Evolutionary conservation across 106 monocot genomes (phyloP), one percentile per base, ranked within the genome.

Genomic region (Apostasia shenzhenica): DNA sequence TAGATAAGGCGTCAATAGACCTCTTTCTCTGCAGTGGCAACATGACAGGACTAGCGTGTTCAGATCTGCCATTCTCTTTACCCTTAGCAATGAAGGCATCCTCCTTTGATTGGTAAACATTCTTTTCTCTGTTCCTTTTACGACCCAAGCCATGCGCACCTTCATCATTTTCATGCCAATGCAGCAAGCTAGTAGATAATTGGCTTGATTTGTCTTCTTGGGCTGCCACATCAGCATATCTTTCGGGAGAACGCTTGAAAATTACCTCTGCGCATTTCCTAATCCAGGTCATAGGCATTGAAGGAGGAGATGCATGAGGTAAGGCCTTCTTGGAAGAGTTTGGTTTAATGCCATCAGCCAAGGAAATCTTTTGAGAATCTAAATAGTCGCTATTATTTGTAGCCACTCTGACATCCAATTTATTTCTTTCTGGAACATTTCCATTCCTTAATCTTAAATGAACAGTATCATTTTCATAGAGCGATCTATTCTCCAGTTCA

Each of bases 231-330:
- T 77, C 61, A 11, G 46, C 11, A 60, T 12, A 14, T 56, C 66
- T 72, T 53, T 83, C 84, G 45, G 84, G 84, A 57, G 85, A 85
- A 43, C 57, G 77, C 54, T 63, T 68, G 43, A 95, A 88, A 76
- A 95, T 72, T 66, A 78, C 71, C 12, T 75, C 56, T 41, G 83
- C 71, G 71, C 79, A 91, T 84, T 78, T 95, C 66, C 78, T 85
- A 39, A 91, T 48, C 88, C 91, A 88, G 8, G 91, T 84, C 12
- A 79, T 39, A 66, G 74, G 85, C 49, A 67, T 72, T 65, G 85
- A 71, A 61, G 47, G 57, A 41, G 81, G 74, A 51, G 83, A 61
- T 12, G 86, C 78, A 54, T 77, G 5, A 63, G n/a, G 6, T 45
- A 41, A 63, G 13, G 12, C 63, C 46, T 63, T 63, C 45, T 46